Conservation (phyloP, 2,329 filamentous ascomycete genomes). For the Phyllosticta paracitricarpa region DNA sequence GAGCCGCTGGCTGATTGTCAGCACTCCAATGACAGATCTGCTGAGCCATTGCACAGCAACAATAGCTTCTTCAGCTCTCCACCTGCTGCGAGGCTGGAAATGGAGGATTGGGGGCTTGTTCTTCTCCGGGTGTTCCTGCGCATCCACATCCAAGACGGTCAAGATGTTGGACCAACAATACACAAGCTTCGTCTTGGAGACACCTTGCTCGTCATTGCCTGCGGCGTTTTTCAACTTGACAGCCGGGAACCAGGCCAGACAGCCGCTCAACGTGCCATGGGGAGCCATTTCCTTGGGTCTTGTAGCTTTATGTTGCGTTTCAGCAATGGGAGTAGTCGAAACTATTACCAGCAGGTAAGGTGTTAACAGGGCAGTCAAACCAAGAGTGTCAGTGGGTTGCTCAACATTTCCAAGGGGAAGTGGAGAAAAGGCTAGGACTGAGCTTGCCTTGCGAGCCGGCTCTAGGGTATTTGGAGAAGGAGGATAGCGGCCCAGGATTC, state of each 20-base stretch:
- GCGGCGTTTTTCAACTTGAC: constrained; percentile 79
- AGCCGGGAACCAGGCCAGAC: constrained; percentile 92
- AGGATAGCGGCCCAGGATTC: constrained; percentile 87
- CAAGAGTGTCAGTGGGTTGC: constrained; percentile 75
- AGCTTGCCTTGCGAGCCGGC: constrained; percentile 77
- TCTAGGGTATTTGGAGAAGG: constrained; percentile 51
- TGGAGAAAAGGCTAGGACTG: constrained; percentile 83
- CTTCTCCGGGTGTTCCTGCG: constrained; percentile 54
- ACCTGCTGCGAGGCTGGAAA: constrained; percentile 76
- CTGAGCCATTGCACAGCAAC: constrained; percentile 96
- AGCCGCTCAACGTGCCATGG: constrained; percentile 87
- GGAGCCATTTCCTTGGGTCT: constrained; percentile 83
- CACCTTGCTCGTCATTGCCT: constrained; percentile 53
- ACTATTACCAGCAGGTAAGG: constrained; percentile 94
- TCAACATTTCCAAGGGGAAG: constrained; percentile 91
- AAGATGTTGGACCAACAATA: constrained; percentile 99
- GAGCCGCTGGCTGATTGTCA: constrained; percentile 89
- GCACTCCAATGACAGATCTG: constrained; percentile 77
- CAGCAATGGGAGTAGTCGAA: constrained; percentile 89
- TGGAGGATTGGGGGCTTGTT: constrained; percentile 69
- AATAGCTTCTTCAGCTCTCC: constrained; percentile 90
- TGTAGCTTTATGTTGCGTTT: constrained; percentile 90
- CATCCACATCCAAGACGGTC: constrained; percentile 81
- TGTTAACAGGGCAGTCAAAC: constrained; percentile 87
- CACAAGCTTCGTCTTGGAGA: constrained; percentile 76